phyloP scores from a whole-genome alignment of 1,284 basidiomycete genomes.

The Cutaneotrichosporon cavernicola region DNA sequence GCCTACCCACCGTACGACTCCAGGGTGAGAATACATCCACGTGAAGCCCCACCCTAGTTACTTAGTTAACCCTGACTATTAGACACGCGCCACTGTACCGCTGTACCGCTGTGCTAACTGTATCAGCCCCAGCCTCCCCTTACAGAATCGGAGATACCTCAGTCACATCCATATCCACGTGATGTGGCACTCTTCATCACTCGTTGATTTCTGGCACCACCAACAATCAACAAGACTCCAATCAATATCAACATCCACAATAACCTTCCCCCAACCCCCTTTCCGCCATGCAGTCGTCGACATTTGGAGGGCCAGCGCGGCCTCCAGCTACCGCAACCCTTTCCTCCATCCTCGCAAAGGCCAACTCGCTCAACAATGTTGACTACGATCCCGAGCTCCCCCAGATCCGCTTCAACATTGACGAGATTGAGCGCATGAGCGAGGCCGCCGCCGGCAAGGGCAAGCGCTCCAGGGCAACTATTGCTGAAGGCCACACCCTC shows the following conservation, averaged over 20 bases:
- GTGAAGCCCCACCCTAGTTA: neutral
- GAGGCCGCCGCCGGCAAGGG: slow-evolving; percentile 40
- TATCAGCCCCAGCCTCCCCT: too few species aligned
- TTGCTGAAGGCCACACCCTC: slow-evolving; percentile 44
- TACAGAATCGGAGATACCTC: neutral
- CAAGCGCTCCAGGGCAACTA: slow-evolving; percentile 31
- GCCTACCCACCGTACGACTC: neutral
- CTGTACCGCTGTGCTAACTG: too few species aligned
- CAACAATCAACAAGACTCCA: slow-evolving; percentile 1
- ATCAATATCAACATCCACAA: neutral
- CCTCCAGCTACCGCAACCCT: slow-evolving; percentile 29
- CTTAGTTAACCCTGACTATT: neutral
- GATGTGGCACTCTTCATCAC: slow-evolving; percentile 11
- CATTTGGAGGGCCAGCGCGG: slow-evolving; percentile 20
- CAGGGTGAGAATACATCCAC: neutral
- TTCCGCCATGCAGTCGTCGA: slow-evolving; percentile 19
- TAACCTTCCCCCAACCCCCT: neutral
- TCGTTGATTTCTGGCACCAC: slow-evolving; percentile 12
- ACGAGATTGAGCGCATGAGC: slow-evolving; percentile 50
- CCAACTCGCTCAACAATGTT: slow-evolving; percentile 43
- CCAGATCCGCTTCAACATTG: slow-evolving; percentile 48
- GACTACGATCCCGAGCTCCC: slow-evolving; percentile 45
- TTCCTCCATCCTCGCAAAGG: slow-evolving; percentile 42
- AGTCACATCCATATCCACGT: neutral
- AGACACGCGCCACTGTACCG: neutral